Base-by-base conservation (phyloP, 495 filamentous ascomycete species). In the Aspergillus wentii region DNA sequence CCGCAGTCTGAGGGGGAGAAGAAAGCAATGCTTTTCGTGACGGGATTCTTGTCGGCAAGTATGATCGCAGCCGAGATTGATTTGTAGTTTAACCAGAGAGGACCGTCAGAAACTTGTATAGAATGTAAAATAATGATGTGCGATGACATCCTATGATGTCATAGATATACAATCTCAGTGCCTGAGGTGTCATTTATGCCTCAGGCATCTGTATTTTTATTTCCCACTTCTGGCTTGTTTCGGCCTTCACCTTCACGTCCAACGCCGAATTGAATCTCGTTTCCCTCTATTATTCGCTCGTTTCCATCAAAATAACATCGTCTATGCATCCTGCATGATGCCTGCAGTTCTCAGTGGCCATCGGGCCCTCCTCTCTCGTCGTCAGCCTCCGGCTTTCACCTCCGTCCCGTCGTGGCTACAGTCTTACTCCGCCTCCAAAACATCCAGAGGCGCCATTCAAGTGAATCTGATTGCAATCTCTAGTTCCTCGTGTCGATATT, bases 21-120 rank as follows among this genome's bases (percentile, higher is more conserved):
- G 28, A 54, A 66, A 35, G 77, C 69, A 5, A 75, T 72, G 76
- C 51, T 82, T 11, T 80, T 78, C 57, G 69, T 75, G 10, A 76
- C 74, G 17, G 76, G 79, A 1, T 74, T 79, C 30, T 21, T 74
- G 14, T 69, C 74, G n/a, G 55, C 68, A n/a, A 54, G 46, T 39
- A 62, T 78, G 41, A 40, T 80, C 35, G 74, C 75, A 17, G 62
- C 70, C 15, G 70, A 69, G 55, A 69, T 82, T 28, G 67, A 78
- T 40, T 52, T 82, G 27, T 72, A 55, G 41, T 31, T 13, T 25
- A 6, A 5, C 19, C 10, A 5, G 11, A 29, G n/a, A n/a, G n/a
- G n/a, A n/a, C n/a, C n/a, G n/a, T n/a, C n/a, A n/a, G n/a, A n/a
- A n/a, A n/a, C n/a, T n/a, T n/a, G 37, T 4, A 22, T 22, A 23